phyloP scores from a whole-genome alignment of 441 rosid genomes.

The Pelargonium fulgidum region DNA sequence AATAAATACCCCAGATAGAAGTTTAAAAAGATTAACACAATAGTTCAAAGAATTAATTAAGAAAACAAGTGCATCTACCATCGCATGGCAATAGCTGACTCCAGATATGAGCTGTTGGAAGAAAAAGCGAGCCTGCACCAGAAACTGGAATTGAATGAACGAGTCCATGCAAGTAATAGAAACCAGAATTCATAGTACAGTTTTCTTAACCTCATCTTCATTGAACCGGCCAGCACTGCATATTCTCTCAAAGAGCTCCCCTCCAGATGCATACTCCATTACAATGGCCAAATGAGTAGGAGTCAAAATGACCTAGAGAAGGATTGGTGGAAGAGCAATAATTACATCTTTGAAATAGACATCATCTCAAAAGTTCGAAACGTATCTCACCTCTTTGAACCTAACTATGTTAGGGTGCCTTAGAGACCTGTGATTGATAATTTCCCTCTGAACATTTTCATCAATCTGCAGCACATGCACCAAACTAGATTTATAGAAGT shows the following conservation, averaged over 20 bases:
- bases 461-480: slow-evolving; percentile 44
- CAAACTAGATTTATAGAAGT: slow-evolving; percentile 9
- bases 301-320: slow-evolving; percentile 45
- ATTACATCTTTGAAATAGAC: neutral
- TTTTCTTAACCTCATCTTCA: slow-evolving; percentile 47
- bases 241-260: slow-evolving; percentile 53
- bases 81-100: slow-evolving; percentile 64
- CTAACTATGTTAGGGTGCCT: slow-evolving; percentile 62
- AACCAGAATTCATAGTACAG: neutral
- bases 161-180: neutral
- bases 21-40: slow-evolving; percentile 6
- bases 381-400: slow-evolving; percentile 50
- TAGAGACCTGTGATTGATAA: slow-evolving; percentile 56
- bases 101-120: slow-evolving; percentile 69
- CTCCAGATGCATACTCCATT: slow-evolving; percentile 71
- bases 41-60: neutral
- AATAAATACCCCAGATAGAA: neutral
- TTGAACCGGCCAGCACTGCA: slow-evolving; percentile 47
- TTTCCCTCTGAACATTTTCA: slow-evolving; percentile 60
- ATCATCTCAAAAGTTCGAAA: neutral
- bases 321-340: neutral
- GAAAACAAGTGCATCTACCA: slow-evolving; percentile 31
- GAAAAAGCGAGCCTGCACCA: slow-evolving; percentile 58
- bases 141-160: slow-evolving; percentile 5
- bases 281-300: slow-evolving; percentile 66